Conservation (phyloP, 2,329 filamentous ascomycete genomes). For the Leptographium radiaticola region DNA sequence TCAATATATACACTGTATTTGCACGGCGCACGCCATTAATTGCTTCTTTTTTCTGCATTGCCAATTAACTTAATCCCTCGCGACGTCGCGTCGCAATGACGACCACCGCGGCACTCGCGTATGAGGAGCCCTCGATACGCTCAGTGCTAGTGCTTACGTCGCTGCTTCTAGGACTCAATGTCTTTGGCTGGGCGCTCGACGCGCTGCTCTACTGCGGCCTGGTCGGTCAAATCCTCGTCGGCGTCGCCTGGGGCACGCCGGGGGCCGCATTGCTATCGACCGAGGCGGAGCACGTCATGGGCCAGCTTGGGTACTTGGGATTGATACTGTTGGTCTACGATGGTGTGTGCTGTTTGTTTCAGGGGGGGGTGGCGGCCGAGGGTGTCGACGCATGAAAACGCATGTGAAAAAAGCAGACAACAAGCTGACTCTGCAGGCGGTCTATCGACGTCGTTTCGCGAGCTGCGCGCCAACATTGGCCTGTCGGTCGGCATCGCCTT, state of each 20-base stretch:
- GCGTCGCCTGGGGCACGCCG: conserved; percentile 56
- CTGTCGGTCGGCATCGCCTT: conserved; percentile 50
- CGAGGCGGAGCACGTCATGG: conserved; percentile 38
- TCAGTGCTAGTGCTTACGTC: conserved; percentile 47
- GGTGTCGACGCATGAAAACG: too few relatives aligned
- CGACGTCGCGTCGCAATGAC: neutral
- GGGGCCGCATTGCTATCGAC: conserved; percentile 45
- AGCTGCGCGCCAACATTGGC: conserved; percentile 44
- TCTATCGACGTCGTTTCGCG: conserved; percentile 37
- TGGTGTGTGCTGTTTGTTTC: conserved; percentile 23
- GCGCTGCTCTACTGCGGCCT: conserved; percentile 54
- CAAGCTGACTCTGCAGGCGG: conserved; percentile 31
- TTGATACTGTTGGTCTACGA: conserved; percentile 62
- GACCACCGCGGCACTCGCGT: conserved; percentile 17
- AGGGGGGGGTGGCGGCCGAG: too few relatives aligned
- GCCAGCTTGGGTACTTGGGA: conserved; percentile 59
- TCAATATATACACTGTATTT: too few relatives aligned
- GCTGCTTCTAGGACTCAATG: conserved; percentile 50
- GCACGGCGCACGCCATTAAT: too few relatives aligned
- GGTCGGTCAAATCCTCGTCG: conserved; percentile 57
- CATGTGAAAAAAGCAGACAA: too few relatives aligned
- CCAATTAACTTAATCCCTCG: neutral
- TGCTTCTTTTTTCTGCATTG: neutral
- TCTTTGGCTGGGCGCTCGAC: conserved; percentile 43
- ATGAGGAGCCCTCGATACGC: conserved; percentile 48